A percentile compares a stretch with the other conserved stretches of the same genome.
Evolutionary conservation across 2,329 filamentous ascomycete species (phyloP).

Genomic region (Colletotrichum spaethianum): DNA sequence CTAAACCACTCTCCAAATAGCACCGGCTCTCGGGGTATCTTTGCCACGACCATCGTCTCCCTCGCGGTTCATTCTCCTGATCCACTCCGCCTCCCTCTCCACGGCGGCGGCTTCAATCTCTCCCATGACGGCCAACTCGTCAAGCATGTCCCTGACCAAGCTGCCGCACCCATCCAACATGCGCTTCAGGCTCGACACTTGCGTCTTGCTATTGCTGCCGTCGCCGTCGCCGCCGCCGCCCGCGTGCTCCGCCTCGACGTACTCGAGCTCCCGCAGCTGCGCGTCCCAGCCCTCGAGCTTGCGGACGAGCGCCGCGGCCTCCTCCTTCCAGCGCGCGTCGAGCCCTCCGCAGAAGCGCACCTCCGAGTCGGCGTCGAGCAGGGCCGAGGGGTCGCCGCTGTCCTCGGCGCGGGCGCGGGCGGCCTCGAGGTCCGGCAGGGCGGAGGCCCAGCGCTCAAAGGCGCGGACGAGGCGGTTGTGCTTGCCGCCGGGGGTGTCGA

Average conservation of each 20-base stretch:
- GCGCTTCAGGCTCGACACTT: constrained; percentile 57
- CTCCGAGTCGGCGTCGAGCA: constrained; percentile 53
- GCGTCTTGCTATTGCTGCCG: constrained; percentile 41
- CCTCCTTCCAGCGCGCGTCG: constrained; percentile 71
- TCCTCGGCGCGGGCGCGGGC: constrained; percentile 56
- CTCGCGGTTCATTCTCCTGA: constrained; percentile 66
- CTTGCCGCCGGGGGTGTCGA: constrained; percentile 69
- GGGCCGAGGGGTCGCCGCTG: constrained; percentile 44
- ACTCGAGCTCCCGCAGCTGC: constrained; percentile 61
- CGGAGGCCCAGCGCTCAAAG: constrained; percentile 73
- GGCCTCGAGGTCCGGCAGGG: constrained; percentile 62
- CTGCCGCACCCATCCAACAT: constrained; percentile 63
- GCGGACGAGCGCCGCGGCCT: constrained; percentile 66
- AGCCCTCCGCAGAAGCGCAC: constrained; percentile 68
- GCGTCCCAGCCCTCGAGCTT: constrained; percentile 69
- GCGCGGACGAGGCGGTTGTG: constrained; percentile 67
- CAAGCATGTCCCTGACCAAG: constrained; percentile 71
- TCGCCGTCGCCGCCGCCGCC: constrained; percentile 37
- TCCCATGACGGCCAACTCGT: constrained; percentile 74
- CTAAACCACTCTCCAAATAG: constrained; percentile 60
- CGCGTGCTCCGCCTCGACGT: constrained; percentile 46
- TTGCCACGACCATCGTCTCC: constrained; percentile 51
- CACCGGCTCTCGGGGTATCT: constrained; percentile 57
- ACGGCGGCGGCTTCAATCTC: constrained; percentile 72
- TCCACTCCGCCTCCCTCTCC: constrained; percentile 70